Evolutionary conservation across 2,329 filamentous ascomycete genomes (phyloP), one percentile per base, ranked within the genome.

Genomic region (Fonsecaea multimorphosa): DNA sequence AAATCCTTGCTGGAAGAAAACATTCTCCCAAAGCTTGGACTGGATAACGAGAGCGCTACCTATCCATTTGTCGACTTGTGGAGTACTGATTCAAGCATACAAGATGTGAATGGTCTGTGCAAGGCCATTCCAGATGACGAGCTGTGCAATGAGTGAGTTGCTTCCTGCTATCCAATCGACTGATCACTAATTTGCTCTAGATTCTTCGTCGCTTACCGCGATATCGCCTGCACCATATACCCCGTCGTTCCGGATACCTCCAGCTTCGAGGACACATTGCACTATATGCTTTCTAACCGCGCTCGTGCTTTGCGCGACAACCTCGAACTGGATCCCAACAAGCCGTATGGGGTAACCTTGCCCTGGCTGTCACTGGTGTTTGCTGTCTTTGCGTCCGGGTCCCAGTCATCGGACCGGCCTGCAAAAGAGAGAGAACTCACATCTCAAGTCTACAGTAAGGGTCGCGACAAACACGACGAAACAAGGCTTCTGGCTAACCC

Each of bases 61-160:
- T 89, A 89, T 72, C 86, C 86, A 6, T 89, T 89, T 71, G 85
- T 89, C 31, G 86, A 88, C 72, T 76, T 89, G 2, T 89, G 86
- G 86, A 87, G 86, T 5, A 85, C 85, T 1, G 85, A 87, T 63
- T 85, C 84, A 57, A 86, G 84, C 1, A 79, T 85, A 5, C 81
- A 84, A 66, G 83, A 86, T 71, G 81, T 86, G 4, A 83, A 80
- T 64, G 85, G 87, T 59, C 80, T 89, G 1, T 85, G 84, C 38
- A 85, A 84, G 70, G 85, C 85, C 1, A 76, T 89, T 34, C 86
- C 86, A 0, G 82, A 78, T 66, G 86, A 89, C 71, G 78, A 81
- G 24, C 83, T 88, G 71, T 86, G 86, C 70, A 78, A 85, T 70
- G 82, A 79, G 78, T 82, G 46, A 73, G 80, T 75, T 27, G 27